A percentile compares a stretch with the other conserved stretches of the same genome.
Conservation (phyloP, 108 stramenopile genomes). For the Mayamaea pseudoterrestris region DNA sequence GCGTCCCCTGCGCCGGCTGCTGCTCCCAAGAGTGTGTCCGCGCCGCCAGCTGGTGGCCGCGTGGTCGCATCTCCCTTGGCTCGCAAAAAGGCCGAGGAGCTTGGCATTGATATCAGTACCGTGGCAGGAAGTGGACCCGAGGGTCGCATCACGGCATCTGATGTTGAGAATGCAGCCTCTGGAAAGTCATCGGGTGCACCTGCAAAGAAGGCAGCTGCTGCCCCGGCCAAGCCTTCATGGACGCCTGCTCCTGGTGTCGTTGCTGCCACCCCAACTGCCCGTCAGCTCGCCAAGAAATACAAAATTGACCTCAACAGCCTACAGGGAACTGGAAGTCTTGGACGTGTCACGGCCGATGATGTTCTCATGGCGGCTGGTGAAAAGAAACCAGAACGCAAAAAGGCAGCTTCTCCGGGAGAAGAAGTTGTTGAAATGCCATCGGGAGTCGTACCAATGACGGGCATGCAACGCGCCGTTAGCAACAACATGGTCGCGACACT, state of each 20-base stretch:
- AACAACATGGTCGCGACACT: constrained; percentile 96
- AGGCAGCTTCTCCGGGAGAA: constrained; percentile 31
- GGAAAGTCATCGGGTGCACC: constrained; percentile 38
- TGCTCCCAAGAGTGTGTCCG: constrained; percentile 34
- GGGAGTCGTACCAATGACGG: constrained; percentile 86
- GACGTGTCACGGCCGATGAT: constrained; percentile 88
- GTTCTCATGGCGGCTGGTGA: constrained; percentile 86
- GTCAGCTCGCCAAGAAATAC: constrained; percentile 70
- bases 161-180: constrained; percentile 52
- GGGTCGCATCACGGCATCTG: constrained; percentile 75
- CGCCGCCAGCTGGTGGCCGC: constrained; percentile 62
- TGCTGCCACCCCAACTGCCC: constrained; percentile 68
- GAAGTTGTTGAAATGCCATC: constrained; percentile 63
- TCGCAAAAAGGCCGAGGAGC: constrained; percentile 77
- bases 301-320: constrained; percentile 75
- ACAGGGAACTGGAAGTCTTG: constrained; percentile 87
- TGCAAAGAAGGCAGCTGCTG: constrained; percentile 35
- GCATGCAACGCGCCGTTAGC: constrained; percentile 95
- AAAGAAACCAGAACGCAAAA: constrained; percentile 65
- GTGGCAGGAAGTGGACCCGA: constrained; percentile 87
- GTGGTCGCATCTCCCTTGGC: constrained; percentile 92
- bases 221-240: constrained; percentile 63
- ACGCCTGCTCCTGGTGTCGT: constrained; percentile 77
- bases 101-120: constrained; percentile 74
- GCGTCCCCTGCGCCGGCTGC: constrained; percentile 40